Evolutionary conservation across 2,329 filamentous ascomycete species (phyloP), one percentile per base, ranked within the genome.

Genomic region (Sordariomycetes sp.): DNA sequence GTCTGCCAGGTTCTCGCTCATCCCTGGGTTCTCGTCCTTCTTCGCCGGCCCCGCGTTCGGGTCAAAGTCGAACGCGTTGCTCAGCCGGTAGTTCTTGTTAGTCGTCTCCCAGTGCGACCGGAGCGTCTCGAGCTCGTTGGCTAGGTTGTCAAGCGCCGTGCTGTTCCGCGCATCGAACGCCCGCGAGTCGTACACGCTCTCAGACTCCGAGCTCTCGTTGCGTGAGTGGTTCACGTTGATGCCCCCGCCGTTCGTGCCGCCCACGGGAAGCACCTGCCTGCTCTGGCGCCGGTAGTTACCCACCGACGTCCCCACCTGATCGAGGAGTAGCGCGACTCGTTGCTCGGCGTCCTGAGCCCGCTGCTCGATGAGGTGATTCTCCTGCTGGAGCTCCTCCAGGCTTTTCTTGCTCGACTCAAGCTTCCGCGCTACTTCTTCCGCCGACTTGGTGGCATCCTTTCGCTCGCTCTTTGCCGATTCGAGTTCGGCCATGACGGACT

Each of bases 41-140:
- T 74, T 75, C 12, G 20, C 59, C 5, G 54, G 60, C 20, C 46
- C 46, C 54, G 58, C 65, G 32, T 71, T 65, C 6, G 65, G 76
- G 59, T 96, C 92, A 65, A 95, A 92, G 68, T 97, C 92, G 65
- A 96, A 95, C 56, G 88, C 85, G 67, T 87, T 92, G 71, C 90
- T 96, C 52, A 97, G 76, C 25, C 94, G 87, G 71, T 97, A 97
- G 66, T 90, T 95, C 72, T 95, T 94, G 74, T 93, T 97, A 14
- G 91, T 96, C 46, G 87, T 90, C 74, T 97, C 91, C 94, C 94
- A 99, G 66, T 97, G 92, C 57, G 79, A 89, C 57, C 93, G 85
- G 54, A 99, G 79, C 14, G 89, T 88, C 70, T 99, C 94, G 8
- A 99, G 83, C 74, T 99, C 94, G 62, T 84, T 90, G 12, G 94